phyloP scores from a whole-genome alignment of 306 rosid species.

The Bauhinia variegata region DNA sequence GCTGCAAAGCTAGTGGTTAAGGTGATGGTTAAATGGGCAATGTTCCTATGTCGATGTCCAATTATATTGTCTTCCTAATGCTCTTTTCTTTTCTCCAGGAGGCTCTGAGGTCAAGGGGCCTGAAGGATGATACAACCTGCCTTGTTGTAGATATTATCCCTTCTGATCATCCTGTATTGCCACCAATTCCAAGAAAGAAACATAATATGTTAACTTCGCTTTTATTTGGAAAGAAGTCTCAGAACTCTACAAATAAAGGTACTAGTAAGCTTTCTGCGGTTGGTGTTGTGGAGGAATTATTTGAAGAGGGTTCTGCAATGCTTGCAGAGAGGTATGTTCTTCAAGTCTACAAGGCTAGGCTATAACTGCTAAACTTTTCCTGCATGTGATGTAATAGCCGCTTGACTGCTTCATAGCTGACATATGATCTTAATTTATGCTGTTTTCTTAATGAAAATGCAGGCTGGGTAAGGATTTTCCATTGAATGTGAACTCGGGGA shows the following conservation, averaged over 20 bases:
- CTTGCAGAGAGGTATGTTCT: slow-evolving; percentile 79
- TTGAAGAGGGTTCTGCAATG: slow-evolving; percentile 99
- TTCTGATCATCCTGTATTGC: slow-evolving; percentile 69
- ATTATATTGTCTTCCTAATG: slow-evolving; percentile 27
- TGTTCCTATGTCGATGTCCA: slow-evolving; percentile 16
- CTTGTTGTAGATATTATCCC: slow-evolving; percentile 97
- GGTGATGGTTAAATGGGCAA: slow-evolving; percentile 51
- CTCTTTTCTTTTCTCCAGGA: slow-evolving; percentile 53
- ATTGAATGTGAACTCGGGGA: slow-evolving; percentile 60
- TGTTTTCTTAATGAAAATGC: slow-evolving; percentile 43
- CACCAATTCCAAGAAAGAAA: slow-evolving; percentile 77
- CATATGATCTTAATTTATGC: slow-evolving; percentile 27
- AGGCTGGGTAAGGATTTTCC: slow-evolving; percentile 93
- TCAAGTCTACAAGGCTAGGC: not conserved
- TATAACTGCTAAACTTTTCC: not conserved
- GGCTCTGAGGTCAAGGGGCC: slow-evolving; percentile 95
- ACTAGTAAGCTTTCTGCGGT: slow-evolving; percentile 86
- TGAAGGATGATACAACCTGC: slow-evolving; percentile 98
- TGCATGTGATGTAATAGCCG: slow-evolving; percentile 2
- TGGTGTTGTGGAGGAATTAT: slow-evolving; percentile 93
- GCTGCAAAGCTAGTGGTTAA: slow-evolving; percentile 98
- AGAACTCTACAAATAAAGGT: slow-evolving; percentile 62
- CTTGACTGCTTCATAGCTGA: not conserved
- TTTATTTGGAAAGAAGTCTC: slow-evolving; percentile 81
- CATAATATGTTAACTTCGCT: slow-evolving; percentile 65